These are phyloP conservation scores for Hymenotorrendiella dingleyae DNA, from an alignment of 2,329 filamentous ascomycete species.

Conservation along the genomic window DNA sequence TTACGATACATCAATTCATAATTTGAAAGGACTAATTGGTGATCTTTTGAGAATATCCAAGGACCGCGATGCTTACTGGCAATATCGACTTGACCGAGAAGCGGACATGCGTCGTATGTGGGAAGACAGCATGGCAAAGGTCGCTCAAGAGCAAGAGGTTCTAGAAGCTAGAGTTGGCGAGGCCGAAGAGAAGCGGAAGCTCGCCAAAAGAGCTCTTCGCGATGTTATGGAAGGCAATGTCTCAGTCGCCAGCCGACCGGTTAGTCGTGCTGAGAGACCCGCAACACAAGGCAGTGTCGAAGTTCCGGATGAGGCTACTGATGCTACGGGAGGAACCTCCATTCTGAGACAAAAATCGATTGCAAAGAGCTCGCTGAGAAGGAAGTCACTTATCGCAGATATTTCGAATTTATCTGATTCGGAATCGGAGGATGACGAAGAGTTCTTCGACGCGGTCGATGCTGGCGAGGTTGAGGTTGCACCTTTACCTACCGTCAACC, in stretches of 20 bases:
- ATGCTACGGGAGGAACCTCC: conserved; percentile 32
- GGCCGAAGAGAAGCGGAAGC: conserved; percentile 81
- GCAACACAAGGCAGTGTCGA: conserved; percentile 29
- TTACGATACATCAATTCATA: conserved; percentile 85
- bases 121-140: conserved; percentile 98
- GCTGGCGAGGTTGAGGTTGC: conserved; percentile 83
- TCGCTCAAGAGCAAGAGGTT: conserved; percentile 91
- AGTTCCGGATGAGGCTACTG: conserved; percentile 32
- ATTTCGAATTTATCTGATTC: conserved; percentile 67
- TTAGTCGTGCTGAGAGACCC: conserved; percentile 19
- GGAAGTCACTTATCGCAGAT: conserved; percentile 62
- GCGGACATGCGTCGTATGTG: conserved; percentile 89
- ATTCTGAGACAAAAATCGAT: conserved; percentile 36
- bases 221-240: conserved; percentile 68
- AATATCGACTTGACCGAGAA: conserved; percentile 87
- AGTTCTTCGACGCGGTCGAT: conserved; percentile 97
- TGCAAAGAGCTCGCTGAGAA: conserved; percentile 40
- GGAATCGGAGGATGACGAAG: conserved; percentile 78
- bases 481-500: conserved; percentile 45
- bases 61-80: conserved; percentile 95
- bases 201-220: conserved; percentile 82
- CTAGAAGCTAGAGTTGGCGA: conserved; percentile 83
- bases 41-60: conserved; percentile 88
- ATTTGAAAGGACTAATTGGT: conserved; percentile 75
- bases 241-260: conserved; percentile 37